These are phyloP conservation scores for Decorospora gaudefroyi DNA, from an alignment of 2,329 filamentous ascomycete genomes.

Conservation along the genomic window DNA sequence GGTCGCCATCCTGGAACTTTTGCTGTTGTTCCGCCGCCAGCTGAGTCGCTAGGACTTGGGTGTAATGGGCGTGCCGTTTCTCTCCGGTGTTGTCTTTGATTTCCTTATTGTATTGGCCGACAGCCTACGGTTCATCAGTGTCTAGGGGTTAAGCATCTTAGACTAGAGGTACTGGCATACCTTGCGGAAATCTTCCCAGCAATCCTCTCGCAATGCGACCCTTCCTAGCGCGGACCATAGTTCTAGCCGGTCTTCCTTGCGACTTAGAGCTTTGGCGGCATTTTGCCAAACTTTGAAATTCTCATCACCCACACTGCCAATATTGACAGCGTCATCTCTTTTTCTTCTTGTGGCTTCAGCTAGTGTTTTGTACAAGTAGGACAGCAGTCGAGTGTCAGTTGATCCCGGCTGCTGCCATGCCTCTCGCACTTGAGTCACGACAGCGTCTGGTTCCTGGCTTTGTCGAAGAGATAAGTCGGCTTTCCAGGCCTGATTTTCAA, in stretches of 20 bases:
- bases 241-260: conserved; percentile 29
- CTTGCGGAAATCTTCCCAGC: conserved; percentile 43
- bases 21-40: conserved; percentile 34
- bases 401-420: conserved; percentile 32
- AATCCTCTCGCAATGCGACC: conserved; percentile 36
- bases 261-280: conserved; percentile 32
- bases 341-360: conserved; percentile 25
- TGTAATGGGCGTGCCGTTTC: conserved; percentile 34
- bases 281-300: conserved; percentile 37
- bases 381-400: conserved; percentile 33
- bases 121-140: conserved; percentile 31
- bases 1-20: conserved; percentile 17
- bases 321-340: conserved; percentile 1
- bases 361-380: conserved; percentile 34
- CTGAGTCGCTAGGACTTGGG: conserved; percentile 37
- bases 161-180: conserved; percentile 25
- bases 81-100: conserved; percentile 12
- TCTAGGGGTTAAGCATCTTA: not conserved
- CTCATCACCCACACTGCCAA: conserved; percentile 26
- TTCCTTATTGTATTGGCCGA: conserved; percentile 38
- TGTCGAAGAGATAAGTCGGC: conserved; percentile 31
- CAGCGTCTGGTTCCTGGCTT: conserved; percentile 14
- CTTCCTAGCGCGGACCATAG: conserved; percentile 37
- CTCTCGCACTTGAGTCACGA: conserved; percentile 19
- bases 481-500: conserved; percentile 38